phyloP scores from a whole-genome alignment of 2,329 filamentous ascomycete species.

The Monosporascus sp. region DNA sequence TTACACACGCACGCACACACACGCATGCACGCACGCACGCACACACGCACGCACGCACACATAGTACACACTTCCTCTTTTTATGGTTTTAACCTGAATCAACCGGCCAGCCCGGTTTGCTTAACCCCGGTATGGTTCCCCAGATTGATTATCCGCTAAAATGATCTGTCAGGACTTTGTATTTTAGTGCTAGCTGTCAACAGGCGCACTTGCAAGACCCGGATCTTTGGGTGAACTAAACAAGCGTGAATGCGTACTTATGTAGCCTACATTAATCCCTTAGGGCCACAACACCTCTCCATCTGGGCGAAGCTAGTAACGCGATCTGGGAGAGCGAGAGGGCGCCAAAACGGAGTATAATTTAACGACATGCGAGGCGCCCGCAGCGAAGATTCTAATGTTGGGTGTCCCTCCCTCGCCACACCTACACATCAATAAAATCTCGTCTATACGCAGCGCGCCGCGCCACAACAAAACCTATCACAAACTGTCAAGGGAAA shows the following conservation, averaged over 20 bases:
- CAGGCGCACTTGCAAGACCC: slow-evolving; percentile 24
- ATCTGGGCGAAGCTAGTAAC: slow-evolving; percentile 15
- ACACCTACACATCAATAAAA: background rate
- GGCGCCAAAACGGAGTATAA: slow-evolving; percentile 4
- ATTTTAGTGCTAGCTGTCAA: slow-evolving; percentile 18
- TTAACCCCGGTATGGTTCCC: slow-evolving; percentile 21
- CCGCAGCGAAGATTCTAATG: background rate
- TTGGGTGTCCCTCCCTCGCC: background rate
- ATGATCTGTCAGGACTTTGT: slow-evolving; percentile 26
- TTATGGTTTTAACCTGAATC: no score
- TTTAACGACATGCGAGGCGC: slow-evolving; percentile 12
- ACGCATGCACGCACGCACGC: no score
- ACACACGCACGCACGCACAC: no score
- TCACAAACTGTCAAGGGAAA: no score
- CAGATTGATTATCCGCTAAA: slow-evolving; percentile 31
- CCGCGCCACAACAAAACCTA: no score
- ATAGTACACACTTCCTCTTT: no score
- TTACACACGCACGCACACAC: no score
- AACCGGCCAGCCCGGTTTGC: background rate
- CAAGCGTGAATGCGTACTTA: slow-evolving; percentile 23
- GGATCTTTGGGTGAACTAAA: slow-evolving; percentile 28
- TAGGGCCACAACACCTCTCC: slow-evolving; percentile 20
- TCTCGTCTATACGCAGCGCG: no score
- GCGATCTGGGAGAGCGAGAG: background rate
- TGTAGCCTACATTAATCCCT: slow-evolving; percentile 11